A percentile compares a stretch with the other conserved stretches of the same genome.
Evolutionary conservation across 345 rosid species (phyloP).

Genomic region (Murraya koenigii): DNA sequence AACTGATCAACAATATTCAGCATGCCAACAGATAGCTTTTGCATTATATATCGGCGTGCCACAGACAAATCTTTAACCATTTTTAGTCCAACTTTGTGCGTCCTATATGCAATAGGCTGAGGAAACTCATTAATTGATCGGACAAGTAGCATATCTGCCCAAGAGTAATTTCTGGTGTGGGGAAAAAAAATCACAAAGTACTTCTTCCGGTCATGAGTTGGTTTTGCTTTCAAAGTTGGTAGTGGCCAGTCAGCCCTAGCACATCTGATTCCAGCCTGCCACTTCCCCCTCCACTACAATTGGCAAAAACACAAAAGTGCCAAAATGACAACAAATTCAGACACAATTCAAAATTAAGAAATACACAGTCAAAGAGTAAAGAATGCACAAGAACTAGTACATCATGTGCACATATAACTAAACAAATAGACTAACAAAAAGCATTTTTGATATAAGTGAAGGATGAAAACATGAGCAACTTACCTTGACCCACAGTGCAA

Average conservation of each 20-base stretch:
- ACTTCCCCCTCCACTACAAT: conserved; percentile 95
- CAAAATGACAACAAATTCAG: conserved; percentile 17
- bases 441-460: neutral
- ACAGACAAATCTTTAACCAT: conserved; percentile 81
- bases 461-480: conserved; percentile 9
- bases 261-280: conserved; percentile 97
- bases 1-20: conserved; percentile 85
- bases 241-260: conserved; percentile 94
- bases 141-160: conserved; percentile 96
- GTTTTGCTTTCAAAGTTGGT: conserved; percentile 90
- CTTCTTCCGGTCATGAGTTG: conserved; percentile 89
- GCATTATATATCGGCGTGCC: conserved; percentile 79
- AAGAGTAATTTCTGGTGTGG: conserved; percentile 89
- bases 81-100: conserved; percentile 71
- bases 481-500: conserved; percentile 99
- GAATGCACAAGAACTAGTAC: neutral
- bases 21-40: conserved; percentile 85
- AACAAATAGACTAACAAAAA: conserved; percentile 1
- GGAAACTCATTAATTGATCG: conserved; percentile 74
- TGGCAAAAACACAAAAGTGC: conserved; percentile 22
- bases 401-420: neutral
- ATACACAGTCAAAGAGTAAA: neutral
- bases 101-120: conserved; percentile 80
- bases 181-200: conserved; percentile 93
- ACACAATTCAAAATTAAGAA: neutral